Conservation (phyloP, 2,329 filamentous ascomycete genomes). For the Colletotrichum paranaense region DNA sequence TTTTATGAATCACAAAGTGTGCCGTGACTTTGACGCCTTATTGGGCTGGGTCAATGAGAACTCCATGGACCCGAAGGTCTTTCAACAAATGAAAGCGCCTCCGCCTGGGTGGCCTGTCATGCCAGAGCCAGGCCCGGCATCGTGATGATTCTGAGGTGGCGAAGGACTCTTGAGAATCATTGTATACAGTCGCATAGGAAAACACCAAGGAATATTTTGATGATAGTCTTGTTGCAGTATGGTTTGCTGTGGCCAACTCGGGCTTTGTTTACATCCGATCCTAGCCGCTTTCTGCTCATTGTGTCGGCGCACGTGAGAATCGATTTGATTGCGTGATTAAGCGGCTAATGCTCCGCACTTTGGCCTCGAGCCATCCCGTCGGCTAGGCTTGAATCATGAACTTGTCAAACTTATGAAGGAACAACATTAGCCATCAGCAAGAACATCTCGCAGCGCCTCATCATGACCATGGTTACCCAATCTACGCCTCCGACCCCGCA, state of each 20-base stretch:
- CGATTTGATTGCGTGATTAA: not conserved
- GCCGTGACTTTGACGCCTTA: conserved; percentile 42
- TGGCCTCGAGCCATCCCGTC: not conserved
- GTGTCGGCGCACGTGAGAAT: not conserved
- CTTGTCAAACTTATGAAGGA: not conserved
- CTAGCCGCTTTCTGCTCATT: not conserved
- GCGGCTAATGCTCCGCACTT: not conserved
- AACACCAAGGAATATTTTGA: not conserved
- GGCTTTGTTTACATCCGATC: not conserved
- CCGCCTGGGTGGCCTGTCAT: conserved; percentile 12
- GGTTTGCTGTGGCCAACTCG: not conserved
- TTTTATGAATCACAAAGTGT: conserved; percentile 46
- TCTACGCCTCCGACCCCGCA: conserved; percentile 38
- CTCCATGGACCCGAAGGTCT: conserved; percentile 13
- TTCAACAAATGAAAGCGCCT: conserved; percentile 11
- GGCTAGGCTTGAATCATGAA: not conserved
- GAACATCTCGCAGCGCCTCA: not conserved
- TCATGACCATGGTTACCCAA: conserved; percentile 35
- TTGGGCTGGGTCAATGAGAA: conserved; percentile 34
- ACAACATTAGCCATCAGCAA: not conserved
- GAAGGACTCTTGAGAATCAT: not conserved
- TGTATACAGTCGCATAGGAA: not conserved
- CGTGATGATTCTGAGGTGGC: not conserved
- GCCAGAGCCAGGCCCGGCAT: conserved; percentile 2
- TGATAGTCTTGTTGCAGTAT: not conserved